phyloP scores from a whole-genome alignment of 225 moss, liverwort and hornwort genomes.

The Takakia lepidozioides region DNA sequence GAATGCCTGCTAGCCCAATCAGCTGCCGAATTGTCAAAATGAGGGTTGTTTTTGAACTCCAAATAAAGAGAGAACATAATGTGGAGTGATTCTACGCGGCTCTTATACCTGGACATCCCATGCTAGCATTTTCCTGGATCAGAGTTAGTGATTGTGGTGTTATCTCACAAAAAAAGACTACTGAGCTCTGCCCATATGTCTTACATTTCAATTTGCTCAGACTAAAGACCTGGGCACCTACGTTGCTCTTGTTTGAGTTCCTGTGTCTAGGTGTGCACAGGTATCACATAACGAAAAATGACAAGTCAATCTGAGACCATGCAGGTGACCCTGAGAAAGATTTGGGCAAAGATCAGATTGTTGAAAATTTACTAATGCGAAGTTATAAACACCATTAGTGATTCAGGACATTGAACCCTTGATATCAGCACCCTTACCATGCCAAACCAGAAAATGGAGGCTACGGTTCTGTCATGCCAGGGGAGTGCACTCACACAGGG shows the following conservation, averaged over 20 bases:
- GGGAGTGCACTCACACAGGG: constrained; percentile 71
- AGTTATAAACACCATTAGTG: background rate
- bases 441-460: no score
- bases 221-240: background rate
- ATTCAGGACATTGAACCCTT: background rate
- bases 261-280: no score
- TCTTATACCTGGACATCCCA: constrained; percentile 31
- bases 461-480: background rate
- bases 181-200: background rate
- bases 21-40: no score
- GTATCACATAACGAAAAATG: no score
- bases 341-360: background rate
- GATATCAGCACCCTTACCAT: no score
- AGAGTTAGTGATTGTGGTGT: background rate
- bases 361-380: background rate
- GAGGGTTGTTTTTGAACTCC: constrained; percentile 46
- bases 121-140: background rate
- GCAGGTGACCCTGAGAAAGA: background rate
- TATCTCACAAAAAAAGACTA: background rate
- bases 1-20: no score
- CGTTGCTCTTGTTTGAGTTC: background rate
- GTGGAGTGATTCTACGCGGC: constrained; percentile 50
- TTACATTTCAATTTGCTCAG: background rate
- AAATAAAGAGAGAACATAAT: constrained; percentile 49
- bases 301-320: no score